These are phyloP conservation scores for Bodo saltans DNA, from an alignment of 78 protist genomes.

Conservation along the genomic window DNA sequence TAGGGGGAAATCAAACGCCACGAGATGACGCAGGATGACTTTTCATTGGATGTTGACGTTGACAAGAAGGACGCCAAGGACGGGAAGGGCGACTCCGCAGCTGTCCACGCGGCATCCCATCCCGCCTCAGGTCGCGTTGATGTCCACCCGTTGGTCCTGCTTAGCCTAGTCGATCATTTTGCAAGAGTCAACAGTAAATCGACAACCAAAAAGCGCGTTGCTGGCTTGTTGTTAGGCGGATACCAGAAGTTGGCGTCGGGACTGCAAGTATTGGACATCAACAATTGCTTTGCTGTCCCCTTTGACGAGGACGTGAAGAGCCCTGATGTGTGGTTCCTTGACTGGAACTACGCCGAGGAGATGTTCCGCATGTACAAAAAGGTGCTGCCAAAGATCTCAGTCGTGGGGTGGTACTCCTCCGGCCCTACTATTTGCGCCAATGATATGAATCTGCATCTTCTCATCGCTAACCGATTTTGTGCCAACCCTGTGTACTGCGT, in stretches of 20 bases:
- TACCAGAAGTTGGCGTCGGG: not conserved
- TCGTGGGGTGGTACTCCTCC: constrained; percentile 97
- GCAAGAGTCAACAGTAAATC: constrained; percentile 48
- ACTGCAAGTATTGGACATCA: constrained; percentile 68
- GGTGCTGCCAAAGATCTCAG: constrained; percentile 82
- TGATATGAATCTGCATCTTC: constrained; percentile 82
- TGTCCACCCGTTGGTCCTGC: constrained; percentile 93
- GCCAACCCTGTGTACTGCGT: constrained; percentile 65
- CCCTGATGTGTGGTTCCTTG: constrained; percentile 86
- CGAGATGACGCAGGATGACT: no score
- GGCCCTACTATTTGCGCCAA: constrained; percentile 88
- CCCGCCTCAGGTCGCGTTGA: constrained; percentile 1
- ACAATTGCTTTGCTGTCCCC: constrained; percentile 90
- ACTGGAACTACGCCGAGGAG: constrained; percentile 83
- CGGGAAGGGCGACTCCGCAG: not conserved
- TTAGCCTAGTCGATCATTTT: constrained; percentile 90
- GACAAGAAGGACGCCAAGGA: not conserved
- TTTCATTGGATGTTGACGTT: no score
- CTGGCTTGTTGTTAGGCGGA: constrained; percentile 88
- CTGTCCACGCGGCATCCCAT: not conserved
- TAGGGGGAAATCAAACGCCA: no score
- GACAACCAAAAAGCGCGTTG: constrained; percentile 74
- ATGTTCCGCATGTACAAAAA: constrained; percentile 90
- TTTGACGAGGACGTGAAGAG: constrained; percentile 89
- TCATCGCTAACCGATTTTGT: constrained; percentile 62